phyloP scores from a whole-genome alignment of 768 basidiomycete species.

The Glaciozyma antarctica region DNA sequence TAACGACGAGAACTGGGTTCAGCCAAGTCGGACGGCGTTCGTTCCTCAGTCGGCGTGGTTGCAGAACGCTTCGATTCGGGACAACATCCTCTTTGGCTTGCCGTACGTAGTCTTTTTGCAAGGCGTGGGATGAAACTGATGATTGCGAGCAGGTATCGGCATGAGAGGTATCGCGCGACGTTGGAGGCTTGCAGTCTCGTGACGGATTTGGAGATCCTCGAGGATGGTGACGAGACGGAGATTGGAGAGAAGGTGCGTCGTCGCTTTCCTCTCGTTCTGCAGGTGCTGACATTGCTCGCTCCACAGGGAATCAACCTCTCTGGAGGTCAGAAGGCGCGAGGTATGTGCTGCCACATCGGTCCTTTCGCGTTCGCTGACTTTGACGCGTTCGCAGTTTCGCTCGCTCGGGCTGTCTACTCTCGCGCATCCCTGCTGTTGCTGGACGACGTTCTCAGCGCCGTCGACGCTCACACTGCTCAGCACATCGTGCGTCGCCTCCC shows the following conservation, averaged over 20 bases:
- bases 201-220: constrained; percentile 26
- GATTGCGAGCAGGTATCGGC: constrained; percentile 35
- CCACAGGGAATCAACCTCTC: constrained; percentile 65
- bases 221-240: constrained; percentile 30
- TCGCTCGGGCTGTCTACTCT: constrained; percentile 77
- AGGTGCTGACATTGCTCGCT: background rate
- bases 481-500: constrained; percentile 54
- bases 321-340: constrained; percentile 67
- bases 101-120: constrained; percentile 35
- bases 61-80: constrained; percentile 36
- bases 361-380: constrained; percentile 63
- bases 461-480: constrained; percentile 86
- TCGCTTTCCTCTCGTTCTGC: constrained; percentile 45
- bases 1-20: constrained; percentile 26
- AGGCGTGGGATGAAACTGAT: constrained; percentile 51
- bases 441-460: constrained; percentile 58
- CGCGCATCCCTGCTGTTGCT: constrained; percentile 65
- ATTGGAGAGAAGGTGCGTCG: constrained; percentile 57
- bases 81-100: constrained; percentile 58
- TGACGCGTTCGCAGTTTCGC: constrained; percentile 54
- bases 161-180: constrained; percentile 44
- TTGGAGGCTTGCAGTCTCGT: constrained; percentile 14
- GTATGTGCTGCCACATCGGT: constrained; percentile 6
- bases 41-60: constrained; percentile 62
- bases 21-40: constrained; percentile 48